Evolutionary conservation across 257 asterid species (phyloP).

Genomic region (Fraxinus cuspidata): DNA sequence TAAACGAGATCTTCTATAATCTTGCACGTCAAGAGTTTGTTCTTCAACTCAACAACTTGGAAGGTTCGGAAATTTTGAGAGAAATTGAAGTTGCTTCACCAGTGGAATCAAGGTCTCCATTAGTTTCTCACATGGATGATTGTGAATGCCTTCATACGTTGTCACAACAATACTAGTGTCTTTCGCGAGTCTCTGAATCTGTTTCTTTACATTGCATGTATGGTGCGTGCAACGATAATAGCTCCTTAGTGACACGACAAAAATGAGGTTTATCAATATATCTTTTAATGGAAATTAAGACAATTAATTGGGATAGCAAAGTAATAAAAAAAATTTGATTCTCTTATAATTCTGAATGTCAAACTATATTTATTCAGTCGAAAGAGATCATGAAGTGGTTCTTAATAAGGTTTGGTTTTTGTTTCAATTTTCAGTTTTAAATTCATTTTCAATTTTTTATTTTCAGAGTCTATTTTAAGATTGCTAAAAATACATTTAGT

Average conservation of each 20-base stretch:
- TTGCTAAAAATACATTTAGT: too few species aligned
- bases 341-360: background rate
- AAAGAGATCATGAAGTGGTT: too few species aligned
- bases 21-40: background rate
- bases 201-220: constrained; percentile 96
- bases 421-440: too few species aligned
- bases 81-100: constrained; percentile 93
- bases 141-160: constrained; percentile 89
- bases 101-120: constrained; percentile 92
- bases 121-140: constrained; percentile 88
- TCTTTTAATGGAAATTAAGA: too few species aligned
- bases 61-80: constrained; percentile 48
- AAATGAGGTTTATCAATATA: constrained; percentile 6
- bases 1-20: background rate
- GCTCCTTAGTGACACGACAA: constrained; percentile 58
- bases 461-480: too few species aligned
- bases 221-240: constrained; percentile 96
- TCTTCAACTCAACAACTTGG: background rate
- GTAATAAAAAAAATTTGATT: too few species aligned
- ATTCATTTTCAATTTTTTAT: too few species aligned
- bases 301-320: too few species aligned
- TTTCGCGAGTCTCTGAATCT: constrained; percentile 80
- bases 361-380: too few species aligned
- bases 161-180: constrained; percentile 83
- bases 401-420: too few species aligned